Percentiles rank a stretch among this genome's conserved stretches.
Conservation (phyloP, 2,329 filamentous ascomycete genomes). For the Apiospora saccharicola region DNA sequence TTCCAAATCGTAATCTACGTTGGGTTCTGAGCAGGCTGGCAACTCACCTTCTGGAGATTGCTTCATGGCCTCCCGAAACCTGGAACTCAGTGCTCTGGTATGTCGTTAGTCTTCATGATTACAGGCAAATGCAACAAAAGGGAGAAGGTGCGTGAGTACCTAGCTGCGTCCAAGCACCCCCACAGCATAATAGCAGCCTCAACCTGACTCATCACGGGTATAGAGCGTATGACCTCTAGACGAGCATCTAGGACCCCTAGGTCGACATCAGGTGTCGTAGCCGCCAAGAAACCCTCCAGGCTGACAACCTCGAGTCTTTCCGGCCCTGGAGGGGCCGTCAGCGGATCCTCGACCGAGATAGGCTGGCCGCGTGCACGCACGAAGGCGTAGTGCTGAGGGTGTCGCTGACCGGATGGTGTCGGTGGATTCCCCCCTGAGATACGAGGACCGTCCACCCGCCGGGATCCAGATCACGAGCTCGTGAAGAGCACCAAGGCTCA, state of each 20-base stretch:
- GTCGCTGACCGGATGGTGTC: background rate
- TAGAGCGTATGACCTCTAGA: background rate
- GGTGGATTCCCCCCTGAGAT: conserved; percentile 16
- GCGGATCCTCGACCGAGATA: conserved; percentile 17
- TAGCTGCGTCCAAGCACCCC: conserved; percentile 17
- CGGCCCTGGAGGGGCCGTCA: background rate
- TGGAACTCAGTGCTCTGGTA: background rate
- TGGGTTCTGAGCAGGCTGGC: background rate
- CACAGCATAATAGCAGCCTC: conserved; percentile 8
- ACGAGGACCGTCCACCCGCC: conserved; percentile 27
- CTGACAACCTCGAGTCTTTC: conserved; percentile 21
- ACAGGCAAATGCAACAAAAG: background rate
- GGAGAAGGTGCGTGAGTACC: background rate
- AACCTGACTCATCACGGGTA: conserved; percentile 2
- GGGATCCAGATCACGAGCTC: conserved; percentile 27
- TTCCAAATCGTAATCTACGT: background rate
- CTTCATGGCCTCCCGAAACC: conserved; percentile 15
- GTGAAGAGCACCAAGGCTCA: conserved; percentile 1
- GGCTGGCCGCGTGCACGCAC: conserved; percentile 23
- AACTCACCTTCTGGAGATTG: conserved; percentile 21
- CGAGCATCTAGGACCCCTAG: background rate
- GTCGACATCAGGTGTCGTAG: conserved; percentile 1
- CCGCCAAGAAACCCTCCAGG: conserved; percentile 12
- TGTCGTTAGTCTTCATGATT: background rate
- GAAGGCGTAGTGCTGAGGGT: conserved; percentile 27